Evolutionary conservation across 176 grass and related monocot species (phyloP).

Genomic region (Triticum monococcum): DNA sequence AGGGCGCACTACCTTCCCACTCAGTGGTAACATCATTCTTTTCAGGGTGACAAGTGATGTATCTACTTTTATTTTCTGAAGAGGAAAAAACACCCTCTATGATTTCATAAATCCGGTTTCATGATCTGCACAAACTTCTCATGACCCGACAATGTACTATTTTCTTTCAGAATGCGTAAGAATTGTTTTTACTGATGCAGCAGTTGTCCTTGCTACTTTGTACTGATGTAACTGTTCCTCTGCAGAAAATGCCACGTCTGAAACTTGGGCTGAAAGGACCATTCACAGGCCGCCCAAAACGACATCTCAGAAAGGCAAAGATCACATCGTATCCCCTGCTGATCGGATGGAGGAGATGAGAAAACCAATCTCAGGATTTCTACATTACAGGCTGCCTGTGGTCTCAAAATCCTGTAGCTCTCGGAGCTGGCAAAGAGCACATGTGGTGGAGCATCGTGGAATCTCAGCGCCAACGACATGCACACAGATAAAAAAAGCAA

Average conservation of each 20-base stretch:
- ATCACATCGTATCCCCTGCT: neutral
- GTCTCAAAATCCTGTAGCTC: neutral
- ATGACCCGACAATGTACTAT: no score
- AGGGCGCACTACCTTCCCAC: neutral
- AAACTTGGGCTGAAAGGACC: neutral
- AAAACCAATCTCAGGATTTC: neutral
- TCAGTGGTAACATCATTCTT: neutral
- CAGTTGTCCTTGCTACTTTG: neutral
- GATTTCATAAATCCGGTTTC: neutral
- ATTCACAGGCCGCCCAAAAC: neutral
- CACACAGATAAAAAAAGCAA: conserved; percentile 16
- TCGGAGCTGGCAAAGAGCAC: conserved; percentile 9
- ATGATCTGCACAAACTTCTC: neutral
- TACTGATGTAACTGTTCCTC: neutral
- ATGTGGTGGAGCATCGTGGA: conserved; percentile 18
- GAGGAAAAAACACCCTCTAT: neutral
- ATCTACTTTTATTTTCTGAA: neutral
- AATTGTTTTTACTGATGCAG: neutral
- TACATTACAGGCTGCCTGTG: conserved; percentile 3
- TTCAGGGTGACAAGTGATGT: neutral
- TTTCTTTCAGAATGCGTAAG: no score
- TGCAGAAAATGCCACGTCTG: neutral
- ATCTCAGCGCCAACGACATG: conserved; percentile 28
- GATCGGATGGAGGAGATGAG: neutral
- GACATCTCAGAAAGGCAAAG: neutral